Evolutionary conservation across 2,329 filamentous ascomycete genomes (phyloP).

Genomic region (Tolypocladium ophioglossoides): DNA sequence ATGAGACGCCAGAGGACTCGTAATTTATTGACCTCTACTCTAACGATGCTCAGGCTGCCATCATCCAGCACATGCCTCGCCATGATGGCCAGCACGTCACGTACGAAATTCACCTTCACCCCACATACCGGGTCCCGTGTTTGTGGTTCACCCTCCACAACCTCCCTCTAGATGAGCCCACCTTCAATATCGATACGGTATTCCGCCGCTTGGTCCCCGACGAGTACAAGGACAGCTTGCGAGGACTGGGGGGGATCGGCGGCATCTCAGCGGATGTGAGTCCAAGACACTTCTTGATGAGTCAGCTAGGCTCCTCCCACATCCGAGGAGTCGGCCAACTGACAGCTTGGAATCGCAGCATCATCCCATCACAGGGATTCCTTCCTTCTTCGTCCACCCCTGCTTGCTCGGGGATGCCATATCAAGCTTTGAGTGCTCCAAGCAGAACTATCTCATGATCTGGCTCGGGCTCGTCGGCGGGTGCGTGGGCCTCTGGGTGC

Average conservation of each 20-base stretch:
- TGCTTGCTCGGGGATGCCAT: slow-evolving; percentile 81
- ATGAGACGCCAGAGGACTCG: slow-evolving; percentile 8
- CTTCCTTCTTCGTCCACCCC: slow-evolving; percentile 86
- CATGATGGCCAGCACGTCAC: slow-evolving; percentile 39
- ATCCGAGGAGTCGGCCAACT: slow-evolving; percentile 15
- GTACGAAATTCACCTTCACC: slow-evolving; percentile 67
- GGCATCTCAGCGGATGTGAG: slow-evolving; percentile 69
- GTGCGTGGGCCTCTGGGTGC: slow-evolving; percentile 68
- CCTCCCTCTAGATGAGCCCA: slow-evolving; percentile 41
- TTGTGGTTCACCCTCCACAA: slow-evolving; percentile 63
- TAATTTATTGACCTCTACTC: slow-evolving; percentile 10
- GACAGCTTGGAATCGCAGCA: slow-evolving; percentile 45
- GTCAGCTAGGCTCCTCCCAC: slow-evolving; percentile 15
- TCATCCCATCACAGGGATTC: slow-evolving; percentile 69
- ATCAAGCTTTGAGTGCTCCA: slow-evolving; percentile 49
- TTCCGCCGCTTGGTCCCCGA: slow-evolving; percentile 61
- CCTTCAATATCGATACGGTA: slow-evolving; percentile 56
- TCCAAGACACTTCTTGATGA: slow-evolving; percentile 16
- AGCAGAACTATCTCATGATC: slow-evolving; percentile 65
- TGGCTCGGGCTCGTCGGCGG: slow-evolving; percentile 86
- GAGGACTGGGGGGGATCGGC: slow-evolving; percentile 52
- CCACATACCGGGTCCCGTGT: slow-evolving; percentile 64
- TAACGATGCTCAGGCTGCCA: slow-evolving; percentile 24
- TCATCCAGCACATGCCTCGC: slow-evolving; percentile 19
- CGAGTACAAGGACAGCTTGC: slow-evolving; percentile 51